Evolutionary conservation across 2,329 filamentous ascomycete genomes (phyloP).

Genomic region (Verticillium alfalfae): DNA sequence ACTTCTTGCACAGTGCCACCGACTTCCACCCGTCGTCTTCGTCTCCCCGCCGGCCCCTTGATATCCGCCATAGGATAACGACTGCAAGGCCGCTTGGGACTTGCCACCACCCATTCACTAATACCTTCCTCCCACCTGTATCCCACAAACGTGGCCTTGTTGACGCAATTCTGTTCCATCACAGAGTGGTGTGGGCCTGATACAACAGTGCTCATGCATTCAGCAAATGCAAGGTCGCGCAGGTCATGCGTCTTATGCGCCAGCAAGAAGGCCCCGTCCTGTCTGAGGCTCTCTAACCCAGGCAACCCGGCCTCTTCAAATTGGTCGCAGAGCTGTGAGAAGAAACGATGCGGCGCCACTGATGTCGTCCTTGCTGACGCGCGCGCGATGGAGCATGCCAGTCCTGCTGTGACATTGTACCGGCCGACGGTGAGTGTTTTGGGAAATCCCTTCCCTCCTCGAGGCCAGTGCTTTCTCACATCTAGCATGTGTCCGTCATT

Average conservation of each 20-base stretch:
- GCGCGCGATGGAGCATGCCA: slow-evolving; percentile 40
- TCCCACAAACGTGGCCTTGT: slow-evolving; percentile 26
- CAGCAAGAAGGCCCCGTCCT: slow-evolving; percentile 44
- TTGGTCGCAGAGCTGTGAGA: slow-evolving; percentile 32
- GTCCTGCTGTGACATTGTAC: slow-evolving; percentile 26
- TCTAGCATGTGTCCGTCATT: not conserved
- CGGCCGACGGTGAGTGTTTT: slow-evolving; percentile 7
- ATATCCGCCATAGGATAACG: not conserved
- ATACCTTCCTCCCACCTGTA: slow-evolving; percentile 35
- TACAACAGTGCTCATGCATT: slow-evolving; percentile 20
- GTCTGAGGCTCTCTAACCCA: slow-evolving; percentile 28
- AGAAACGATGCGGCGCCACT: slow-evolving; percentile 28
- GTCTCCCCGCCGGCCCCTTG: not conserved
- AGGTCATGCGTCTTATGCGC: slow-evolving; percentile 48
- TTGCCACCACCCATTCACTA: slow-evolving; percentile 28
- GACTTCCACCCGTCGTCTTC: not conserved
- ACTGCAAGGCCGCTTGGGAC: not conserved
- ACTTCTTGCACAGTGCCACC: not conserved
- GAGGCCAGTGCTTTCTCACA: not conserved
- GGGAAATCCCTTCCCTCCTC: not conserved
- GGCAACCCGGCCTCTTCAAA: slow-evolving; percentile 28
- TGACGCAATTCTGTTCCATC: not conserved
- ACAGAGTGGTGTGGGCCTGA: not conserved
- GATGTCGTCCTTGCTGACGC: slow-evolving; percentile 37
- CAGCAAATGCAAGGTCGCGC: slow-evolving; percentile 48